A percentile compares a stretch with the other conserved stretches of the same genome.
Evolutionary conservation across 371 early-diverging fungal genomes (phyloP).

Genomic region (Mortierella sp.): DNA sequence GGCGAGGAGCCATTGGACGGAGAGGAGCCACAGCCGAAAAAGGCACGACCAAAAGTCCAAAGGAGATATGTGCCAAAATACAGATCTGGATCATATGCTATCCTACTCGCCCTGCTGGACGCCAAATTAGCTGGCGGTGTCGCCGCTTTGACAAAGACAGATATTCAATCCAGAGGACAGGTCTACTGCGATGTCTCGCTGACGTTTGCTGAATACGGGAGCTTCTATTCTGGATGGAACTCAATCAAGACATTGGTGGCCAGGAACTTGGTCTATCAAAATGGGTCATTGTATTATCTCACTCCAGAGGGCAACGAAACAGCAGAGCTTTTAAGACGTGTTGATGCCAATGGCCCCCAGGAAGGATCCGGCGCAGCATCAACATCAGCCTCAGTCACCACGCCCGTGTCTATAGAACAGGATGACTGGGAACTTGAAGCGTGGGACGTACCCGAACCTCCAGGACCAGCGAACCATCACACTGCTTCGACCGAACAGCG

Average conservation of each 20-base stretch:
- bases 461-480: background rate
- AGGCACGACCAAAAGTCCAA: slow-evolving; percentile 14
- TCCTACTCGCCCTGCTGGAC: slow-evolving; percentile 80
- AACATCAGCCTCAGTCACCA: background rate
- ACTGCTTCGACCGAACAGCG: background rate
- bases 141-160: slow-evolving; percentile 60
- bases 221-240: slow-evolving; percentile 80
- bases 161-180: slow-evolving; percentile 72
- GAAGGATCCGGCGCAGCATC: background rate
- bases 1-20: background rate
- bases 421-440: too few relatives aligned
- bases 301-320: slow-evolving; percentile 79
- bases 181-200: slow-evolving; percentile 73
- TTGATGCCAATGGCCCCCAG: background rate
- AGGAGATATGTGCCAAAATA: slow-evolving; percentile 82
- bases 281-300: slow-evolving; percentile 70
- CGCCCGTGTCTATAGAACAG: too few relatives aligned
- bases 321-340: slow-evolving; percentile 61
- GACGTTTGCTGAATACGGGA: slow-evolving; percentile 65
- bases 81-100: slow-evolving; percentile 87
- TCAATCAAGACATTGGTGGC: slow-evolving; percentile 77
- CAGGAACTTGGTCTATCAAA: slow-evolving; percentile 75
- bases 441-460: background rate
- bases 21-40: slow-evolving; percentile 27
- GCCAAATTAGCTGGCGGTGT: slow-evolving; percentile 29